Conservation (phyloP, 306 rosid species). For the Quercus rubra region DNA sequence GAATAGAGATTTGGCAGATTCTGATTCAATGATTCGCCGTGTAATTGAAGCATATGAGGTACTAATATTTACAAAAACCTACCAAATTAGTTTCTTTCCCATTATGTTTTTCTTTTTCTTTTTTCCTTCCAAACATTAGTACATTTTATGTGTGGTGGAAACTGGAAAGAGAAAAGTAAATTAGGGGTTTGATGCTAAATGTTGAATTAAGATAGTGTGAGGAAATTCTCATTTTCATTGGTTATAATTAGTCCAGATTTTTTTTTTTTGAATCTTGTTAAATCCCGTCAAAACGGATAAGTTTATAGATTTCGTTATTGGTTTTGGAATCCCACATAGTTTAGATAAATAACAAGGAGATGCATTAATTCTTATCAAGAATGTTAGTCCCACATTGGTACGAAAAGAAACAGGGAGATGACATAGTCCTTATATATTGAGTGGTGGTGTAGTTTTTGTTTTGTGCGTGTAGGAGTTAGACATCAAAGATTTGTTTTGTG, state of each 20-base stretch:
- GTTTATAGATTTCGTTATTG: too few species aligned
- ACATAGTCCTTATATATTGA: too few species aligned
- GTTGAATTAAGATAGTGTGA: not conserved
- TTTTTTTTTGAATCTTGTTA: not conserved
- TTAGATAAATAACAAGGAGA: too few species aligned
- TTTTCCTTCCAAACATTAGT: not conserved
- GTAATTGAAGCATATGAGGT: slow-evolving; percentile 88
- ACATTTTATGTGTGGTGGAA: not conserved
- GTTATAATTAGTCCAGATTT: not conserved
- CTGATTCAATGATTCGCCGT: slow-evolving; percentile 77
- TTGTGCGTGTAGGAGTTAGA: too few species aligned
- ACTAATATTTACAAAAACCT: not conserved
- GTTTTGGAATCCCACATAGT: too few species aligned
- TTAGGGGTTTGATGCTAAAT: not conserved
- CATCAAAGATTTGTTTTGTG: too few species aligned
- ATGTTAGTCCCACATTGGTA: too few species aligned
- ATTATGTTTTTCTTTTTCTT: not conserved
- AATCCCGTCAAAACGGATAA: not conserved
- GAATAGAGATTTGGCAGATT: slow-evolving; percentile 37
- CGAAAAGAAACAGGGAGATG: too few species aligned
- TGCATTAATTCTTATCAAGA: too few species aligned
- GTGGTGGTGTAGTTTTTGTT: too few species aligned
- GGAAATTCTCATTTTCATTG: not conserved
- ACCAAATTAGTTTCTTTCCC: not conserved
- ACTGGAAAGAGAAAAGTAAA: not conserved